Base-by-base conservation (phyloP, 352 stramenopile species). In the Thalassiosira oceanica region DNA sequence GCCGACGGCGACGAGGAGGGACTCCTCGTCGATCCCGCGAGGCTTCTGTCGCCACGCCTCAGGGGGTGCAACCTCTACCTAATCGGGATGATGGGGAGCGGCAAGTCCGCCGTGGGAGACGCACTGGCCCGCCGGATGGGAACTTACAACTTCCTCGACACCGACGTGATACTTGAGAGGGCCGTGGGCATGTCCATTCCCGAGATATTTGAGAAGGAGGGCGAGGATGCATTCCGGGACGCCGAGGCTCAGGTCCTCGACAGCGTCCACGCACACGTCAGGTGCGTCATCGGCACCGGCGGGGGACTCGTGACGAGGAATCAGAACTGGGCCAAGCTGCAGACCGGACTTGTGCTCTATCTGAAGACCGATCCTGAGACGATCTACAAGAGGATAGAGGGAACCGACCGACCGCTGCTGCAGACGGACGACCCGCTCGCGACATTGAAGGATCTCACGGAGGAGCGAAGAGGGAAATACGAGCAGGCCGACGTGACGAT, bases 71-170 rank as follows among this genome's bases (percentile, higher is more conserved):
- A 90, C 45, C 15, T 93, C 3, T 93, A 91, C 67, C 71, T 93
- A 2, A 69, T 93, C n/a, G 84, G 86, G 10, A 84, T 93, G 74
- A 93, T 93, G 86, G 86, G 86, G 43, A 77, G 31, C 42, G 86
- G 86, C 11, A 93, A 93, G 62, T 78, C 77, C 10, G 42, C 66
- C 36, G 71, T 93, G n/a, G 84, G 82, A 21, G 78, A 89, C 37
- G 36, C 58, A 11, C 20, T 93, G 18, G 79, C 82, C 16, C 49
- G 78, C 53, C 54, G 82, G 45, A 88, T 92, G 70, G 77, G 75
- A n/a, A 85, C 62, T 0, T 93, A 93, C 73, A 87, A 87, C 21
- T 93, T 91, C 63, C 33, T 91, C n/a, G 84, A 93, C 54, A 93
- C 84, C 0, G 86, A 93, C 67, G 41, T 44, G 8, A 89, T 89